Evolutionary conservation across 2,329 filamentous ascomycete species (phyloP).

Genomic region (Apiospora kogelbergensis): DNA sequence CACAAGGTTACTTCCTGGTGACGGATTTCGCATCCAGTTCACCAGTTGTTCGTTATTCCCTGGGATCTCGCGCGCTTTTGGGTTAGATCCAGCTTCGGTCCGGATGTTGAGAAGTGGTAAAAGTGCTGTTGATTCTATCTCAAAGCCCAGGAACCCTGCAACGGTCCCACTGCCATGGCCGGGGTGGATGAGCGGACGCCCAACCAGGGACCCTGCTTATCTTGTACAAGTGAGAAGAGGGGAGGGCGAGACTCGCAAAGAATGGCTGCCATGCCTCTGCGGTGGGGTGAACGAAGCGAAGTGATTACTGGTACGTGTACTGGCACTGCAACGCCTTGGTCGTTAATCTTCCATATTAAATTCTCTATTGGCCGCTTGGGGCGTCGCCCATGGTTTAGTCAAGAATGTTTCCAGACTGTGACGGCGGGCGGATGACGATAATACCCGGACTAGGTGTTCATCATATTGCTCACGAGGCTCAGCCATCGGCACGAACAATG

Average conservation of each 20-base stretch:
- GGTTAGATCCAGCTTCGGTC: slow-evolving; percentile 7
- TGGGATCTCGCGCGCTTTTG: not conserved
- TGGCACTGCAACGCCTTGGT: slow-evolving; percentile 2
- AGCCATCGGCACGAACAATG: not conserved
- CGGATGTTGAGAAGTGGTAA: slow-evolving; percentile 2
- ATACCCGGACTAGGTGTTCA: slow-evolving; percentile 18
- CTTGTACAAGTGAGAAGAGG: not conserved
- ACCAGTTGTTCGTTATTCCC: slow-evolving; percentile 2
- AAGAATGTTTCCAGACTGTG: not conserved
- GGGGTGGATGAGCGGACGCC: not conserved
- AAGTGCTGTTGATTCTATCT: slow-evolving; percentile 4
- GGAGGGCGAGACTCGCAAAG: not conserved
- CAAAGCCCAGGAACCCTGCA: not conserved
- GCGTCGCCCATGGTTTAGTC: not conserved
- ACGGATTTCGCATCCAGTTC: not conserved
- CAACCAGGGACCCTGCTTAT: slow-evolving; percentile 1
- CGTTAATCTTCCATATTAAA: slow-evolving; percentile 18
- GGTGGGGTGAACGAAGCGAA: slow-evolving; percentile 1
- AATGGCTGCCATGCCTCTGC: not conserved
- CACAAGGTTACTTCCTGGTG: slow-evolving; percentile 1
- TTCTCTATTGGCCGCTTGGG: slow-evolving; percentile 27
- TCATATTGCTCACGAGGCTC: slow-evolving; percentile 1
- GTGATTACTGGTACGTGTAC: not conserved
- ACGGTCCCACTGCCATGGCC: not conserved
- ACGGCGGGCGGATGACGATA: slow-evolving; percentile 16